Base-by-base conservation (phyloP, 1,284 basidiomycete species). In the Pascua sp. region DNA sequence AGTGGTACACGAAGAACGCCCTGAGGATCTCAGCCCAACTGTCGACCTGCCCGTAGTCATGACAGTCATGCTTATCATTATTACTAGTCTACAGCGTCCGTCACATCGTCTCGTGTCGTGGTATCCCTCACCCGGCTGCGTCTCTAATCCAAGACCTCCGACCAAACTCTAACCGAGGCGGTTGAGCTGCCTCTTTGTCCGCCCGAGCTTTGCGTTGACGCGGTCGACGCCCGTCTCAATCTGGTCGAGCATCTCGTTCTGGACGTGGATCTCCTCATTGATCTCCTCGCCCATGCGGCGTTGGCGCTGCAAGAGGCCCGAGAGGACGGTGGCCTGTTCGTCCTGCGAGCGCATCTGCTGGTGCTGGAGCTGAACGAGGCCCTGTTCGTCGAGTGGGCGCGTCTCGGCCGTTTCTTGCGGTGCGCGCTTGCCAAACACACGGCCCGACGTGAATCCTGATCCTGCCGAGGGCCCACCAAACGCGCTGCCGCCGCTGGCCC, bases 211-310 rank as follows among this genome's bases (percentile, higher is more conserved):
- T 38, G 80, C 81, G 47, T 87, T 86, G 2, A 88, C 86, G 17
- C 78, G 78, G 69, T 92, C 89, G 40, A 95, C 87, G 43, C 90
- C 86, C 43, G 81, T 76, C 17, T 86, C 82, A 53, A 98, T 78
- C 67, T 85, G 84, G 68, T 94, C 89, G 64, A 98, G 77, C 76
- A 96, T 76, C 69, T 94, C 91, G 65, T 86, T 93, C 78, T 98
- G 95, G 65, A 86, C 79, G 8, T 79, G 80, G 57, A 98, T 85
- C 79, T 98, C 95, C 53, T 83, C 81, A 56, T 84, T 82, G 62
- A 98, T 98, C 15, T 92, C 91, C 62, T 90, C 81, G 11, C 94
- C 95, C 47, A 98, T 83, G 54, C 89, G 85, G 64, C 86, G 83
- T 78, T 98, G 94, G 43, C 91, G 82, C 61, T 85, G 84, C n/a